Evolutionary conservation across 176 grass and related monocot species (phyloP), one percentile per base, ranked within the genome.

Genomic region (Thalia dealbata): DNA sequence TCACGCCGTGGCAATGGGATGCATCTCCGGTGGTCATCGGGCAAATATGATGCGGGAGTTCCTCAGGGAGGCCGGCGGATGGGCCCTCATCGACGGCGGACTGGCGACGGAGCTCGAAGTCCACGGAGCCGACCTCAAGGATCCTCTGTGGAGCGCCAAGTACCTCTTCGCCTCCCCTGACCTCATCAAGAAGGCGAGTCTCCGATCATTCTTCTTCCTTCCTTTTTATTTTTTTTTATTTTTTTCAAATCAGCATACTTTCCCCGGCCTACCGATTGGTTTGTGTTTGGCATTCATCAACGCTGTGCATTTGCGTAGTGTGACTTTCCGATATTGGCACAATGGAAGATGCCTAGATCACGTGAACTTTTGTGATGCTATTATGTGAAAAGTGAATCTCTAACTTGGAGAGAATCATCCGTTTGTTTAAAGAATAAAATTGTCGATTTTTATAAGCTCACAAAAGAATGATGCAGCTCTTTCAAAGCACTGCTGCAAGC

Each of bases 81-180:
- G 78, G 48, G 60, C 85, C 9, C 78, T 91, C 71, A 61, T 86
- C 52, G 85, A 96, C 75, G 91, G 91, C 8, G 91, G 85, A 38
- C 70, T 88, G 64, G 88, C 82, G 13, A 91, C 85, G 71, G 88
- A 91, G 83, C 85, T 91, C 71, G 91, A 96, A 77, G 85, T 61
- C 74, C 76, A 82, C 75, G 91, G 87, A 51, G 78, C 82, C 26
- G 87, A 86, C 66, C 70, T 96, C 54, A 86, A 78, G 71, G 87
- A 95, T 73, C 60, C 78, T 14, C 78, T 96, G n/a, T 88, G 82
- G 82, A 88, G 87, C 80, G 69, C 85, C 64, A 76, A 78, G 67
- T 88, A 84, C 76, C 88, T 91, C 78, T 82, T 82, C 80, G 28
- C 78, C 60, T 81, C 75, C 44, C 88, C 88, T 15, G 76, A 89